Percentiles rank a stretch among this genome's conserved stretches.
phyloP scores from a whole-genome alignment of 345 rosid species.

The Aquilaria sinensis region DNA sequence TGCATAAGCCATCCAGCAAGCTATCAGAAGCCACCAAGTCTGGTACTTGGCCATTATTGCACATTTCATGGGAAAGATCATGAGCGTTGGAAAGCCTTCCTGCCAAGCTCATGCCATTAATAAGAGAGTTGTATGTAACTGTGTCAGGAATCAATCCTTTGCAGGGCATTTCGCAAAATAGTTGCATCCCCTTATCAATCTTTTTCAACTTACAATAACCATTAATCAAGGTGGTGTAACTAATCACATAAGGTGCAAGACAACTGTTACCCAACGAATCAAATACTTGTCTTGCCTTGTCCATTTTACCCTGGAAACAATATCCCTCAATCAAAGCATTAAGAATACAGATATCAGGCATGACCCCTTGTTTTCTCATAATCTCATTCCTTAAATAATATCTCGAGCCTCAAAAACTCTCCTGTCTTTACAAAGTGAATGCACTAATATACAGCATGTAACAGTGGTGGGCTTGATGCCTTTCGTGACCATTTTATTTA shows the following conservation, averaged over 20 bases:
- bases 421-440: conserved; percentile 10
- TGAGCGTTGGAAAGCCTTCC: conserved; percentile 26
- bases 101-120: conserved; percentile 20
- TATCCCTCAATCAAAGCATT: conserved; percentile 29
- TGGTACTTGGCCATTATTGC: not conserved
- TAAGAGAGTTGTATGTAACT: conserved; percentile 22
- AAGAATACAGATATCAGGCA: conserved; percentile 20
- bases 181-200: conserved; percentile 15
- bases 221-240: conserved; percentile 25
- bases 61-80: conserved; percentile 18
- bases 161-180: conserved; percentile 21
- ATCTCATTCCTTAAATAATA: conserved; percentile 22
- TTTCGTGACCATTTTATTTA: conserved; percentile 14
- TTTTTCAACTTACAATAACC: conserved; percentile 26
- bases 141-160: conserved; percentile 17
- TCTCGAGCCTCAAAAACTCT: conserved; percentile 18
- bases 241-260: conserved; percentile 9
- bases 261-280: conserved; percentile 19
- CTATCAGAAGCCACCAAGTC: conserved; percentile 2
- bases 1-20: conserved; percentile 24
- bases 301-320: conserved; percentile 23
- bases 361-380: conserved; percentile 1
- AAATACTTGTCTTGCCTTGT: conserved; percentile 21
- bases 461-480: conserved; percentile 15
- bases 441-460: not conserved